Base-by-base conservation (phyloP, 768 basidiomycete genomes). In the Flagelloscypha sp. region DNA sequence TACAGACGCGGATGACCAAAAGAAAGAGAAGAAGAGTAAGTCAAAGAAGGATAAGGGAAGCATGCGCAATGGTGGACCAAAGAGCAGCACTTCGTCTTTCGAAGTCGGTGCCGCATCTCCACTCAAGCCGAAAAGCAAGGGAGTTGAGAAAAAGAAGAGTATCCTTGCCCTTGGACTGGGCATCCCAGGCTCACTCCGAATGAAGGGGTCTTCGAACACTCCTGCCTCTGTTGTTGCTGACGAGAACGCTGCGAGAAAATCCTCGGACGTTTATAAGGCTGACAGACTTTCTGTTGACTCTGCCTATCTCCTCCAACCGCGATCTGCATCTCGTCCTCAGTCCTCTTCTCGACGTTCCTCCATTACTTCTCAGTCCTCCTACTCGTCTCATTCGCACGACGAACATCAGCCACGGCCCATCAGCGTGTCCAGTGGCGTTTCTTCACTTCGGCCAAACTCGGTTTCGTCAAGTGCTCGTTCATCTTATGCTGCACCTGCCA, bases 31-130 rank as follows among this genome's bases (percentile, higher is more conserved):
- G 37, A 53, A 52, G 40, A 54, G 62, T 22, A 59, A 55, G 38
- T 45, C 46, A 44, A 50, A 48, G 10, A 51, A 46, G 30, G 42
- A 46, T 12, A 37, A 43, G 38, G 54, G 54, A 30, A 58, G 56
- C 11, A 54, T 59, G 6, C 48, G 61, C 6, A 35, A 45, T 18
- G 68, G 74, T 15, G 55, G 62, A 42, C 80, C 79, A 2, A n/a
- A n/a, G n/a, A n/a, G n/a, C n/a, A n/a, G n/a, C n/a, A 65, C 70
- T 2, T 75, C 75, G 52, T 76, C 73, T 47, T 84, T 84, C 46
- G 83, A 84, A 49, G 70, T 71, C 1, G 82, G 82, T n/a, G 57
- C 63, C 4, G 56, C 61, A 7, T 60, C 56, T 24, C 58, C 59
- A 15, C 53, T 44, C 2, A 50, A 44, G n/a, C 38, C 53, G 1